Evolutionary conservation across 164 flowering plant genomes (phyloP).

Genomic region (grape (Vitis vinifera)): ASM3070453v1 NC_081805.1:11258001-11258500

Average conservation of each 20-base stretch:
- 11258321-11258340: slow-evolving; percentile 38
- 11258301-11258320: slow-evolving; percentile 72
- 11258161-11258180: slow-evolving; percentile 5
- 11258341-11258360: slow-evolving; percentile 59
- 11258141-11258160: neutral
- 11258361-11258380: slow-evolving; percentile 81
- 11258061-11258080: slow-evolving; percentile 58
- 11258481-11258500: neutral
- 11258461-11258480: no score
- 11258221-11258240: slow-evolving; percentile 30
- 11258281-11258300: slow-evolving; percentile 83
- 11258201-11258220: slow-evolving; percentile 47
- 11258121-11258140: slow-evolving; percentile 2
- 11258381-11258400: slow-evolving; percentile 80
- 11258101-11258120: slow-evolving; percentile 34
- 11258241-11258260: slow-evolving; percentile 17
- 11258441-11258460: neutral
- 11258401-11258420: slow-evolving; percentile 68
- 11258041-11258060: slow-evolving; percentile 6
- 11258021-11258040: neutral
- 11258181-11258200: slow-evolving; percentile 52
- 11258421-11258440: neutral
- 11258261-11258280: slow-evolving; percentile 40
- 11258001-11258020: neutral
- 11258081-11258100: slow-evolving; percentile 49